A percentile compares a stretch with the other conserved stretches of the same genome.
phyloP scores from a whole-genome alignment of 352 stramenopile genomes.

The Pythium sukuiense region DNA sequence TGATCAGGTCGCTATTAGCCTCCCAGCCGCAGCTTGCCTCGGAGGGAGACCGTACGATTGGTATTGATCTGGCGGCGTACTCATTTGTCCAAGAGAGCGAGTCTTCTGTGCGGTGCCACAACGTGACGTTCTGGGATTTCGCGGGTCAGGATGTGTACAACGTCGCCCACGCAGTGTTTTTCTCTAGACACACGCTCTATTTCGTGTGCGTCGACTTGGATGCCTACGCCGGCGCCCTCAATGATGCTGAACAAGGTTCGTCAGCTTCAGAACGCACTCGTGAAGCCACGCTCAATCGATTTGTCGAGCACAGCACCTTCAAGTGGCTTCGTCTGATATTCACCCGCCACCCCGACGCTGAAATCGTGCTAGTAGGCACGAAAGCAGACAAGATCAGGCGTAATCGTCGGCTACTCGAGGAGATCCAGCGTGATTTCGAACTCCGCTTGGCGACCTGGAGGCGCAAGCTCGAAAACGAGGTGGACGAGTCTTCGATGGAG shows the following conservation, averaged over 20 bases:
- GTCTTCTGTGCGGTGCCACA: neutral
- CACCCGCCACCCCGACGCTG: constrained; percentile 10
- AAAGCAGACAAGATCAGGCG: constrained; percentile 10
- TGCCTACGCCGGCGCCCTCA: neutral
- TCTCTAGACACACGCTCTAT: constrained; percentile 9
- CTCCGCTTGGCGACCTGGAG: constrained; percentile 8
- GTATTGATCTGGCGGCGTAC: constrained; percentile 7
- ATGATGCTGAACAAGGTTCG: neutral
- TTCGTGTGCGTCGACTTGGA: constrained; percentile 12
- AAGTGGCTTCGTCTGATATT: constrained; percentile 17
- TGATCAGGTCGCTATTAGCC: neutral
- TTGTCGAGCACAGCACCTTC: constrained; percentile 8
- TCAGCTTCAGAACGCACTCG: neutral
- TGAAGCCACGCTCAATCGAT: neutral
- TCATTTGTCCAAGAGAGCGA: constrained; percentile 16
- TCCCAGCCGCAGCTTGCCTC: neutral
- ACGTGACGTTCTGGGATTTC: constrained; percentile 20
- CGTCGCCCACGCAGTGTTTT: constrained; percentile 11
- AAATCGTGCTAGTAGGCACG: constrained; percentile 14
- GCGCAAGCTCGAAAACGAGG: neutral
- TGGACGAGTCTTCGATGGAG: neutral
- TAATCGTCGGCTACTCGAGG: neutral
- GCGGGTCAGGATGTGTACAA: constrained; percentile 13
- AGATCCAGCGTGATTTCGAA: constrained; percentile 10
- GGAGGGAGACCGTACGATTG: neutral